Base-by-base conservation (phyloP, 108 stramenopile species). In the Bacterosira constricta region DNA sequence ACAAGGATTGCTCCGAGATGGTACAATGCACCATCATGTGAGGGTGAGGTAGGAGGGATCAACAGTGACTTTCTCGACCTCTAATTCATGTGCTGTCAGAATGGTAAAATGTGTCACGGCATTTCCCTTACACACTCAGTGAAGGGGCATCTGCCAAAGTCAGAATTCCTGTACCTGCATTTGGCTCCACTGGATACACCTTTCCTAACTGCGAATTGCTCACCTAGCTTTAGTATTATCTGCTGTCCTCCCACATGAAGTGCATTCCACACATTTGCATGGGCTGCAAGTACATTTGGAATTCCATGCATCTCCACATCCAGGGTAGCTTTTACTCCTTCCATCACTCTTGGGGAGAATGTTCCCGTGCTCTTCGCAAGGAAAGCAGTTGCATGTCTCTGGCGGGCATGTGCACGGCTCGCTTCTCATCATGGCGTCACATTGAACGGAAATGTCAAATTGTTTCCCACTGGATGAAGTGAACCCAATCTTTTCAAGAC, bases 331-430 rank as follows among this genome's bases (percentile, higher is more conserved):
- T 45, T 44, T 46, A 25, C 29, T 30, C 31, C 23, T 49, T 17
- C 30, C 32, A 25, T 18, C 35, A 25, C 32, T 31, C 9, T 20
- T 38, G 11, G 54, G 42, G 6, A 68, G 58, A 12, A 73, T 11
- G n/a, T 80, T 75, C 15, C 79, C 69, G 39, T 80, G 75, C 50
- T 71, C 70, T 54, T 71, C 61, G 37, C 80, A 81, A 26, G 75
- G 75, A 17, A 53, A 58, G 35, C 80, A 81, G 31, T 77, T 63
- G 36, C 80, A 81, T 18, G 59, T 65, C 63, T 81, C 80, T n/a
- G 80, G 70, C 11, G 70, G 70, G 36, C 80, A 81, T 6, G 52
- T 6, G 75, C 80, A 81, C 4, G 80, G 75, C 17, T 77, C 63
- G 42, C 52, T 55, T n/a, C 57, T 65, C 54, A 55, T 46, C 80